Conservation (phyloP, 148 eudicot species). For the Vaccinium macrocarpon region DNA sequence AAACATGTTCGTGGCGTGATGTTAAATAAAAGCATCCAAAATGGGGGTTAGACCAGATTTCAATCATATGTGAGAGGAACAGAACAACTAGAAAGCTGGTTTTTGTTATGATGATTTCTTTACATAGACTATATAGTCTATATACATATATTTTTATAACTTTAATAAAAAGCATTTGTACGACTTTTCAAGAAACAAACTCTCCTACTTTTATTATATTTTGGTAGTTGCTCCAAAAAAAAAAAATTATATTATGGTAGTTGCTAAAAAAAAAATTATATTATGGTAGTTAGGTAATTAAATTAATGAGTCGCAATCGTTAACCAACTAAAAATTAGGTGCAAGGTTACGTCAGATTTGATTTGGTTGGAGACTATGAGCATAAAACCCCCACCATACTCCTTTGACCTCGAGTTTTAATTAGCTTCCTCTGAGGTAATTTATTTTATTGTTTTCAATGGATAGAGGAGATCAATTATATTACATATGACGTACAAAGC, state of each 20-base stretch:
- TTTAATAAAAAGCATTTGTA: neutral
- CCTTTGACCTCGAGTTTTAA: neutral
- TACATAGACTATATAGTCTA: neutral
- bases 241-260: neutral
- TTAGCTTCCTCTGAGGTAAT: too few species aligned
- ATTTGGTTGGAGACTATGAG: neutral
- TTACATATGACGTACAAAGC: too few species aligned
- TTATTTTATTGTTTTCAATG: too few species aligned
- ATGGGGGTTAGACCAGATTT: neutral
- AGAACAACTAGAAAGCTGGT: constrained; percentile 1
- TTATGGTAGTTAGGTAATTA: neutral
- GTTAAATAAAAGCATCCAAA: constrained; percentile 18
- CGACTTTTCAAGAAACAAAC: neutral
- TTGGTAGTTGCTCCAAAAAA: too few species aligned
- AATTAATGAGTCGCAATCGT: neutral
- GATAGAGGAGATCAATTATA: too few species aligned
- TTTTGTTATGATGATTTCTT: constrained; percentile 3
- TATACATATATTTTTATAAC: neutral
- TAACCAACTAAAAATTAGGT: neutral
- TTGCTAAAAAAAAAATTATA: too few species aligned
- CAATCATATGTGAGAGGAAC: constrained; percentile 3
- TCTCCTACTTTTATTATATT: neutral
- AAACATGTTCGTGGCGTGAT: constrained; percentile 7
- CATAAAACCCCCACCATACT: neutral
- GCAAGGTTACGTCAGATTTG: neutral